Percentiles rank a stretch among this genome's conserved stretches.
Conservation (phyloP, 2,329 filamentous ascomycete genomes). For the Trichophyton mentagrophytes region DNA sequence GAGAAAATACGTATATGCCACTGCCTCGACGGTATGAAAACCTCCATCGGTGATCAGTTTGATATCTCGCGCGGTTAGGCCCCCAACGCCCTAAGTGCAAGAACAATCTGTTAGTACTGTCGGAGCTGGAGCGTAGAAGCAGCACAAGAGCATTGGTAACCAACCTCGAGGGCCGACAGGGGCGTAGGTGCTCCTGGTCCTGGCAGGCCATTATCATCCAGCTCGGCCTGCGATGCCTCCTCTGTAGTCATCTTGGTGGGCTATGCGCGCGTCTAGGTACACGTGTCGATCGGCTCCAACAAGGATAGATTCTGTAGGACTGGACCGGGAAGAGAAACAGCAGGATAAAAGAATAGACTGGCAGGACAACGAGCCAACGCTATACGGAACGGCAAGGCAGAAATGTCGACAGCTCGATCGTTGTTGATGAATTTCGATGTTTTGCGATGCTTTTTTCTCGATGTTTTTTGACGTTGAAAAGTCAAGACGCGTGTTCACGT, state of each 20-base stretch:
- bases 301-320: neutral
- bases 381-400: neutral
- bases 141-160: constrained; percentile 14
- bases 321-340: neutral
- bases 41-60: constrained; percentile 85
- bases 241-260: constrained; percentile 31
- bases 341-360: neutral
- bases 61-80: constrained; percentile 88
- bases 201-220: constrained; percentile 60
- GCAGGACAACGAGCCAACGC: neutral
- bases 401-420: neutral
- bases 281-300: neutral
- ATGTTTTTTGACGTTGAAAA: neutral
- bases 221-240: constrained; percentile 56
- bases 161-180: constrained; percentile 70
- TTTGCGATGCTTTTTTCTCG: neutral
- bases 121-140: neutral
- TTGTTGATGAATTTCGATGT: neutral
- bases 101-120: neutral
- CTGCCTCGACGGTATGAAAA: constrained; percentile 87
- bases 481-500: neutral
- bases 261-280: neutral
- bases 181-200: constrained; percentile 92
- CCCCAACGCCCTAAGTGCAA: constrained; percentile 59
- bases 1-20: constrained; percentile 68